Evolutionary conservation across 1,284 basidiomycete species (phyloP), one percentile per base, ranked within the genome.

Genomic region (Singerocomus rubriflavus): DNA sequence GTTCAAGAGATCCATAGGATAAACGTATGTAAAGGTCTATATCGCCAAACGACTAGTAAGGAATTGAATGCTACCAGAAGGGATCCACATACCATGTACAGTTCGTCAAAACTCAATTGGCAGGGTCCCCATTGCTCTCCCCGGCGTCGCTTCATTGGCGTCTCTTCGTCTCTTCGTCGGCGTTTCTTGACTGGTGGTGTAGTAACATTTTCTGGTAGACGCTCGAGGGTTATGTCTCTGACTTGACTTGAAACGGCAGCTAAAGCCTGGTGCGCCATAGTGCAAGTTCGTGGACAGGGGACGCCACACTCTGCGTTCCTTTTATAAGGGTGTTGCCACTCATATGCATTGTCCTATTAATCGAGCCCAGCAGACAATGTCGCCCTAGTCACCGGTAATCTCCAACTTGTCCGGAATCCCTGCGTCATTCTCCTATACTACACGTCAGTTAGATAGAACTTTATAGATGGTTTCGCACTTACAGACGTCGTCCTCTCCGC

Each of bases 341-440:
- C 83, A 82, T 16, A 69, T 85, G 63, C 14, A 91, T 65, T 66
- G 91, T 25, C 84, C 90, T 0, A 91, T 33, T 69, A 36, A 48
- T 21, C 6, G 25, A 14, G 14, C 3, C 31, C 12, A 29, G 9
- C 8, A 32, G 26, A 40, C 3, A 35, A 42, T 85, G 8, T 34
- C 33, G 46, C 46, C 72, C 45, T 31, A 25, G 30, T 26, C 29
- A 31, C 29, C 89, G 4, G 87, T 83, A 31, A 82, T 88, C 75
- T 93, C 48, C 82, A 87, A 29, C 11, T 9, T 6, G 11, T 14
- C 14, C 60, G 90, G 55, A 80, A 84, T 48, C 90, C 91, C 2
- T 74, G 84, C 5, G 66, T 91, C 2, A 73, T 91, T 2, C 69
- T 92, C 3, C 91, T 91, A 7, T 79, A 54, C 54, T 93, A 1